These are phyloP conservation scores for Rubia balearica DNA, from an alignment of 305 asterid species.

Conservation along the genomic window DNA sequence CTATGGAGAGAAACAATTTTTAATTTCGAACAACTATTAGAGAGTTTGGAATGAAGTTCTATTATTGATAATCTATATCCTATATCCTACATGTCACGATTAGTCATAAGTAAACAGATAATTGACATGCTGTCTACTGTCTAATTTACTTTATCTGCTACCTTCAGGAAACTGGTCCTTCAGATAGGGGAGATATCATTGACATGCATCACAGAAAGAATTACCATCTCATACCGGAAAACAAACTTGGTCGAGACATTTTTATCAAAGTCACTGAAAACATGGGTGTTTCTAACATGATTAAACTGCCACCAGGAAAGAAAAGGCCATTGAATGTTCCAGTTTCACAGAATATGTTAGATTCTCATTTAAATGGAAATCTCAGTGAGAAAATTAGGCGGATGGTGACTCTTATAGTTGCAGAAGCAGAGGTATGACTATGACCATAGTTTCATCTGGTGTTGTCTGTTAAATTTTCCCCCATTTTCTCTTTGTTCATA, in stretches of 20 bases:
- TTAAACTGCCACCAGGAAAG: slow-evolving; percentile 90
- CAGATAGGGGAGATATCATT: slow-evolving; percentile 49
- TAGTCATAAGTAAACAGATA: neutral
- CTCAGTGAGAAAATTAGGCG: slow-evolving; percentile 38
- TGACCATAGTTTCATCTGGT: neutral
- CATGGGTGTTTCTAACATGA: slow-evolving; percentile 38
- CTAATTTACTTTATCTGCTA: slow-evolving; percentile 12
- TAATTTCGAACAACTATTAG: neutral
- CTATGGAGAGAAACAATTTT: neutral
- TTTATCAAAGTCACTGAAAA: slow-evolving; percentile 58
- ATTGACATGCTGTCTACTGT: neutral
- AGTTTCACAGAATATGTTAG: slow-evolving; percentile 68
- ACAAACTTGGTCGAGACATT: slow-evolving; percentile 85
- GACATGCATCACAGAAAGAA: slow-evolving; percentile 67
- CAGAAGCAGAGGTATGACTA: slow-evolving; percentile 76
- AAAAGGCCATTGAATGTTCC: slow-evolving; percentile 64
- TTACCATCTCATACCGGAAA: slow-evolving; percentile 70
- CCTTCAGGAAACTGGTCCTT: slow-evolving; percentile 49
- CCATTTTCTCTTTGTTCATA: neutral
- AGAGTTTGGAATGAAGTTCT: slow-evolving; percentile 2
- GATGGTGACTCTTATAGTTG: slow-evolving; percentile 66
- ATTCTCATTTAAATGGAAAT: slow-evolving; percentile 78
- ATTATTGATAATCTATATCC: neutral
- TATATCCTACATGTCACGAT: neutral
- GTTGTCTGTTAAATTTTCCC: neutral